Evolutionary conservation across 2,329 filamentous ascomycete species (phyloP).

Genomic region (Cryphonectria radicalis): DNA sequence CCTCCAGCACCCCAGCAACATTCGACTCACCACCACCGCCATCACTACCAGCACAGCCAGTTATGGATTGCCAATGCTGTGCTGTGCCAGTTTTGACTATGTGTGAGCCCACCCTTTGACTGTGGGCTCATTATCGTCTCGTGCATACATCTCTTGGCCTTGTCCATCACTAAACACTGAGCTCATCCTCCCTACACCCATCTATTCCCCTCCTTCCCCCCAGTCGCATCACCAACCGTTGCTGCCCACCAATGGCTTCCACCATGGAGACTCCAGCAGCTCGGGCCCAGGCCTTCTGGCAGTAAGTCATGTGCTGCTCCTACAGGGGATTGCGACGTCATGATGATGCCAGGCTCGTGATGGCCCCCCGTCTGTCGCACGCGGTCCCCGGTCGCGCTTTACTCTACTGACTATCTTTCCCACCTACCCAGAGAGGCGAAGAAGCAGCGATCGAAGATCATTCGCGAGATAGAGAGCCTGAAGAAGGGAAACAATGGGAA

Average conservation of each 20-base stretch:
- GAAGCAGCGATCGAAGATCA: conserved; percentile 37
- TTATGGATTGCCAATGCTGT: conserved; percentile 41
- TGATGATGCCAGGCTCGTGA: not conserved
- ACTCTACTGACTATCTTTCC: conserved; percentile 14
- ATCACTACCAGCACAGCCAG: conserved; percentile 28
- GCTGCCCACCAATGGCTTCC: conserved; percentile 21
- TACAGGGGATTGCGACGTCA: not conserved
- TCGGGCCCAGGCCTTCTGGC: conserved; percentile 27
- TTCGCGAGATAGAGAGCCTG: conserved; percentile 32
- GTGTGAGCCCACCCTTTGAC: conserved; percentile 39
- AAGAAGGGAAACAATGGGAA: conserved; percentile 37
- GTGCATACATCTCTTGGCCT: not conserved
- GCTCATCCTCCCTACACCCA: not conserved
- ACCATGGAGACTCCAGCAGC: conserved; percentile 25
- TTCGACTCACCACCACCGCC: conserved; percentile 27
- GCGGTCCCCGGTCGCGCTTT: not conserved
- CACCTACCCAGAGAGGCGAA: conserved; percentile 28
- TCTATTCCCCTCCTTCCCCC: not conserved
- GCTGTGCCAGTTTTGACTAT: conserved; percentile 33
- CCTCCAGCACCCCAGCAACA: conserved; percentile 20
- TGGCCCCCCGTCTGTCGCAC: not conserved
- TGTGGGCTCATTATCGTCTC: conserved; percentile 28
- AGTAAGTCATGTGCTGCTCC: conserved; percentile 20
- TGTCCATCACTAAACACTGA: not conserved
- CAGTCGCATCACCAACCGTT: not conserved